phyloP scores from a whole-genome alignment of 768 basidiomycete genomes.

The Lactarius hengduanensis region DNA sequence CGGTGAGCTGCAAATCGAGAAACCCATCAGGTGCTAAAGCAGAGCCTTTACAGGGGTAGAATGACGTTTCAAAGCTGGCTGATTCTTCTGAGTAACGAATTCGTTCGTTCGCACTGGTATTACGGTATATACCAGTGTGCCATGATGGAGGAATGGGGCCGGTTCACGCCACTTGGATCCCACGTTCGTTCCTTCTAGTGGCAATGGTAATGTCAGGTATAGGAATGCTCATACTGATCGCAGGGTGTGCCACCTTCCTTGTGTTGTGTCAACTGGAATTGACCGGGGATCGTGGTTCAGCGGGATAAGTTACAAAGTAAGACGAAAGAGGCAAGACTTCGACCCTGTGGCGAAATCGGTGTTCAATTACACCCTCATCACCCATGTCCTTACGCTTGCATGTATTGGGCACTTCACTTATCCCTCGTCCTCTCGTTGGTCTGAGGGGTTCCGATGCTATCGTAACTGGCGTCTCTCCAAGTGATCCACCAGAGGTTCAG shows the following conservation, averaged over 20 bases:
- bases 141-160: not conserved
- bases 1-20: not conserved
- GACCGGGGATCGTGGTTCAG: not conserved
- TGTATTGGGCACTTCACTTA: not conserved
- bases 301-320: not conserved
- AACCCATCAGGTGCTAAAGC: not conserved
- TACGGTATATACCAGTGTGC: no score
- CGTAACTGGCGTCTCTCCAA: not conserved
- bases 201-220: not conserved
- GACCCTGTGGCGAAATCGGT: not conserved
- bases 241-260: no score
- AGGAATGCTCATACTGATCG: not conserved
- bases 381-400: not conserved
- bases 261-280: no score
- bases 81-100: not conserved
- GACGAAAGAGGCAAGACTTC: not conserved
- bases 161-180: not conserved
- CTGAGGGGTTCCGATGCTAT: not conserved
- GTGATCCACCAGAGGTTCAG: not conserved
- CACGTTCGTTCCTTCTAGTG: not conserved
- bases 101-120: no score
- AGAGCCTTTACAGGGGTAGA: not conserved
- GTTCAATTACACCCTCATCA: not conserved
- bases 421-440: not conserved
- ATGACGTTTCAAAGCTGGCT: not conserved